phyloP scores from a whole-genome alignment of 805 yeast genomes.

The Yarrowia sp. region DNA sequence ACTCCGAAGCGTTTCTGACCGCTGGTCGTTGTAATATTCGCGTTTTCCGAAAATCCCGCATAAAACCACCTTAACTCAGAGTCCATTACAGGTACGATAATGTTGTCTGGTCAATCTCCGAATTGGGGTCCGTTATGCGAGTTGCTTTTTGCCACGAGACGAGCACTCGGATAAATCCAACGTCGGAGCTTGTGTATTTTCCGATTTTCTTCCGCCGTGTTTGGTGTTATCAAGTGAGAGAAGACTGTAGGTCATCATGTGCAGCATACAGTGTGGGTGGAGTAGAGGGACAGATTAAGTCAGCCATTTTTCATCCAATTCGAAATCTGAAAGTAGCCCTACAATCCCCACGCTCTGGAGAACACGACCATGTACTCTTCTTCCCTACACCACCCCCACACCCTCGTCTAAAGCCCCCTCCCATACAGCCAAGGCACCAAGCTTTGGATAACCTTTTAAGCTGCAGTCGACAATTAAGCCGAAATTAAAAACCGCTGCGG shows the following conservation, averaged over 20 bases:
- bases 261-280: too few species aligned
- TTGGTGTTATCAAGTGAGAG: too few species aligned
- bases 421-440: constrained; percentile 1
- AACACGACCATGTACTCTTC: background rate
- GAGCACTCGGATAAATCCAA: too few species aligned
- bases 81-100: constrained; percentile 6
- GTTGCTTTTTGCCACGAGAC: background rate
- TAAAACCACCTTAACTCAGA: constrained; percentile 8
- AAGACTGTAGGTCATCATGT: too few species aligned
- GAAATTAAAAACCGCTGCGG: constrained; percentile 28
- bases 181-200: background rate
- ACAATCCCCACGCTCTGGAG: background rate
- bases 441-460: background rate
- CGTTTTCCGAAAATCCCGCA: constrained; percentile 13
- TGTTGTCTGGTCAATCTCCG: constrained; percentile 13
- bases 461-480: constrained; percentile 13
- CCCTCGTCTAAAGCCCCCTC: too few species aligned
- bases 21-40: too few species aligned
- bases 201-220: background rate
- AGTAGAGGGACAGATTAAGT: too few species aligned
- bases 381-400: too few species aligned
- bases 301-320: too few species aligned
- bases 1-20: background rate
- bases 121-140: background rate
- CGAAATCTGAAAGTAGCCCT: background rate